These are phyloP conservation scores for Salix arbutifolia DNA, from an alignment of 345 rosid species.

Conservation along the genomic window DNA sequence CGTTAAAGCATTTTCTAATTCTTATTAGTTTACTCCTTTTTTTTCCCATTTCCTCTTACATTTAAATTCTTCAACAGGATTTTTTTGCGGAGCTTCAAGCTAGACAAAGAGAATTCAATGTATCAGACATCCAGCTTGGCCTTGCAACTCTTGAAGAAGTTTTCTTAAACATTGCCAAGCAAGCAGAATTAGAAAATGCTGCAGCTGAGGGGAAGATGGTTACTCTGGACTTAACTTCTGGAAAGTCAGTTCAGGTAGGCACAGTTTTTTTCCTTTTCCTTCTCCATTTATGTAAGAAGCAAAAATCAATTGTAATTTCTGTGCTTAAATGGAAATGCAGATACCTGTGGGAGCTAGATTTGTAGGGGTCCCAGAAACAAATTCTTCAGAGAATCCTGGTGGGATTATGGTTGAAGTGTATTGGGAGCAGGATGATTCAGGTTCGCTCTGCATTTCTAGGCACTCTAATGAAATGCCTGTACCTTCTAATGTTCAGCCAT, in stretches of 20 bases:
- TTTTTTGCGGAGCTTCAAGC: constrained; percentile 73
- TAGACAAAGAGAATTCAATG: constrained; percentile 55
- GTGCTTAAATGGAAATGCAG: constrained; percentile 32
- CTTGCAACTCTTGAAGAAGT: constrained; percentile 96
- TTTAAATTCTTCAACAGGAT: constrained; percentile 28
- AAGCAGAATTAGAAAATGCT: constrained; percentile 90
- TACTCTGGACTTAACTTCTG: constrained; percentile 62
- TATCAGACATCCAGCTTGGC: constrained; percentile 82
- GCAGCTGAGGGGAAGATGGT: constrained; percentile 69
- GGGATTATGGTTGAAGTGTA: constrained; percentile 89
- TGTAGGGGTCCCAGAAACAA: constrained; percentile 70
- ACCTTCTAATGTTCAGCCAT: constrained; percentile 39
- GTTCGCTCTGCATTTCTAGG: constrained; percentile 75
- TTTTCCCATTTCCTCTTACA: not conserved
- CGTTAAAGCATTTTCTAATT: not conserved
- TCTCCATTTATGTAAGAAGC: not conserved
- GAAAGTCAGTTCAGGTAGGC: constrained; percentile 54
- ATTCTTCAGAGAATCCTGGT: constrained; percentile 51
- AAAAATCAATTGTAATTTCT: not conserved
- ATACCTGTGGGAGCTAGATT: constrained; percentile 79
- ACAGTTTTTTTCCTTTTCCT: no score
- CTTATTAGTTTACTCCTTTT: not conserved
- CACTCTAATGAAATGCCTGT: constrained; percentile 68
- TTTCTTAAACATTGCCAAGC: constrained; percentile 85
- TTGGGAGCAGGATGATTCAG: constrained; percentile 84